A percentile compares a stretch with the other conserved stretches of the same genome.
phyloP scores from a whole-genome alignment of 371 early-diverging fungal species.

The Sporodiniella umbellata region DNA sequence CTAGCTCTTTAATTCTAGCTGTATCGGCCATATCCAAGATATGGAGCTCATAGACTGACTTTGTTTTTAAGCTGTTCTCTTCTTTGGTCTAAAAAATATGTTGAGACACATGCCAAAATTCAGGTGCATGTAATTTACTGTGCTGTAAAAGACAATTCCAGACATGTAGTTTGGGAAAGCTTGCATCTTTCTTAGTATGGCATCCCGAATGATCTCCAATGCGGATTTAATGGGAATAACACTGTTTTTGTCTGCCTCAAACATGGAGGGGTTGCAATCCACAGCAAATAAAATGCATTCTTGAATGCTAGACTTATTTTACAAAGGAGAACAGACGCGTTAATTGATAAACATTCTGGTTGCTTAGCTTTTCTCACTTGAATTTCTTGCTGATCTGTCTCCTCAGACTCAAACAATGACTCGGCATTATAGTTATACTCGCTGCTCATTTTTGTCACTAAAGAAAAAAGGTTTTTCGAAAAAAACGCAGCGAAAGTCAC shows the following conservation, averaged over 20 bases:
- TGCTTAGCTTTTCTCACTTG: too few species aligned
- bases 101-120: too few species aligned
- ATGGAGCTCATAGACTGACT: constrained; percentile 59
- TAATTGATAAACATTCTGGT: too few species aligned
- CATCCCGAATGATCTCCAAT: constrained; percentile 44
- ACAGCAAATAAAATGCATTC: constrained; percentile 67
- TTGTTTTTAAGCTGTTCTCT: constrained; percentile 48
- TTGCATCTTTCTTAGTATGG: constrained; percentile 55
- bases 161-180: constrained; percentile 54
- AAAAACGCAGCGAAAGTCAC: too few species aligned
- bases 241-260: constrained; percentile 33
- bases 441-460: too few species aligned
- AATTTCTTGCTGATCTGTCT: background rate
- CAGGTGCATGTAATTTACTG: constrained; percentile 41
- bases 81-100: constrained; percentile 20
- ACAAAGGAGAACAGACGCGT: too few species aligned
- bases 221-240: constrained; percentile 47
- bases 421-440: too few species aligned
- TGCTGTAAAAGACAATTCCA: constrained; percentile 64
- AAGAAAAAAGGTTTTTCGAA: too few species aligned
- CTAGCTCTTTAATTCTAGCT: constrained; percentile 57
- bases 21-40: constrained; percentile 63
- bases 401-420: too few species aligned
- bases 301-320: constrained; percentile 12
- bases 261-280: constrained; percentile 63